These are phyloP conservation scores for Hordeum pubiflorum DNA, from an alignment of 202 grass and related monocot species.

Conservation along the genomic window DNA sequence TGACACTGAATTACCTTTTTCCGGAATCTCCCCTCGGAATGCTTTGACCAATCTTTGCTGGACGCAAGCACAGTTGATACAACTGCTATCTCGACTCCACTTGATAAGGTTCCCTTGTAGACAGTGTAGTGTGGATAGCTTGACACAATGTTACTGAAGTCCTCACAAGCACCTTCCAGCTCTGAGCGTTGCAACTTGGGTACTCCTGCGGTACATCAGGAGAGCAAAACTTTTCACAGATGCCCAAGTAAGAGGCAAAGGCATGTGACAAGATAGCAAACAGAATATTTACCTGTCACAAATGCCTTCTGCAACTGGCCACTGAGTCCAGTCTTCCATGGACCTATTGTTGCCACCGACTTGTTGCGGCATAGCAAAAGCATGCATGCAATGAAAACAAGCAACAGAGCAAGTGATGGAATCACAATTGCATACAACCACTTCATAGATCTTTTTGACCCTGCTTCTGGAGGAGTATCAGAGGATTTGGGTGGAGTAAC, in stretches of 20 bases:
- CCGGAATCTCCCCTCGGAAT: conserved; percentile 69
- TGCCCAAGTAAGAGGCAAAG: background rate
- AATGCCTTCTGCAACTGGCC: conserved; percentile 97
- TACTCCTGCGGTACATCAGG: conserved; percentile 53
- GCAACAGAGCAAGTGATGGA: conserved; percentile 36
- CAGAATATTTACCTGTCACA: conserved; percentile 64
- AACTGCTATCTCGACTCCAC: conserved; percentile 90
- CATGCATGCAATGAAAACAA: conserved; percentile 41
- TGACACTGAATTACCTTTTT: conserved; percentile 66
- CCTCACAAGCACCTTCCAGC: conserved; percentile 84
- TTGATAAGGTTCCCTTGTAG: conserved; percentile 95
- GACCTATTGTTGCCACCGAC: conserved; percentile 54
- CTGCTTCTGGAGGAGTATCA: conserved; percentile 2
- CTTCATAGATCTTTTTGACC: conserved; percentile 24
- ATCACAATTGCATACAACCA: conserved; percentile 51
- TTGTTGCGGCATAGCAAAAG: conserved; percentile 59
- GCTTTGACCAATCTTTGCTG: conserved; percentile 75
- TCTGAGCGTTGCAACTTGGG: conserved; percentile 77
- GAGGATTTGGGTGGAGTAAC: background rate
- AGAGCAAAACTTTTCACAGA: background rate
- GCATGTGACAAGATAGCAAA: conserved; percentile 4
- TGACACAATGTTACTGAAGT: conserved; percentile 86
- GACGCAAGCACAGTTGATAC: conserved; percentile 54
- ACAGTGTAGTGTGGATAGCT: conserved; percentile 74
- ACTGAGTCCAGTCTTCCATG: conserved; percentile 95